A percentile compares a stretch with the other conserved stretches of the same genome.
phyloP scores from a whole-genome alignment of 2,329 filamentous ascomycete species.

The Periconia sp. region DNA sequence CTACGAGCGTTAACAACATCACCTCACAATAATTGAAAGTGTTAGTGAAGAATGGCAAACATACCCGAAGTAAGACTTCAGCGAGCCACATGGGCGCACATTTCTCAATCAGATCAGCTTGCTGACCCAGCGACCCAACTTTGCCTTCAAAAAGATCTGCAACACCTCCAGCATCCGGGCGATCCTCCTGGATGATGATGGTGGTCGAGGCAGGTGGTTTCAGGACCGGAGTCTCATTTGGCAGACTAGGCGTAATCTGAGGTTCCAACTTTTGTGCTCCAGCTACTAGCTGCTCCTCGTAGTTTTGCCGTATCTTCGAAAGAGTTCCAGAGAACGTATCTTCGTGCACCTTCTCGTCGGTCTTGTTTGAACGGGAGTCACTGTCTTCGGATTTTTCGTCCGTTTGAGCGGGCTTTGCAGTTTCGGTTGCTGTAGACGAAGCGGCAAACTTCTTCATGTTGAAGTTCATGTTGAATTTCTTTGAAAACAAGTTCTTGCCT shows the following conservation, averaged over 20 bases:
- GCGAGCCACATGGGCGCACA: slow-evolving; percentile 89
- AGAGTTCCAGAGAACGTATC: slow-evolving; percentile 74
- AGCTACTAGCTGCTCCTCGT: slow-evolving; percentile 67
- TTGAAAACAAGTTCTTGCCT: slow-evolving; percentile 70
- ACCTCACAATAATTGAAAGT: not conserved
- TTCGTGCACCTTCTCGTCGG: slow-evolving; percentile 71
- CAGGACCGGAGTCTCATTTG: slow-evolving; percentile 74
- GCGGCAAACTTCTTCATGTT: slow-evolving; percentile 82
- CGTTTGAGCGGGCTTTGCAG: slow-evolving; percentile 69
- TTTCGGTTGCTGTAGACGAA: slow-evolving; percentile 61
- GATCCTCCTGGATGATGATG: slow-evolving; percentile 67
- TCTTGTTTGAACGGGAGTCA: slow-evolving; percentile 59
- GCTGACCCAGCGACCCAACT: slow-evolving; percentile 73
- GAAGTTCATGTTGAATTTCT: slow-evolving; percentile 79
- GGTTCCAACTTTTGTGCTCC: slow-evolving; percentile 57
- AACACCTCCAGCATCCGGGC: slow-evolving; percentile 63
- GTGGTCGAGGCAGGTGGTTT: slow-evolving; percentile 67
- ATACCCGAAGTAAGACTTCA: slow-evolving; percentile 74
- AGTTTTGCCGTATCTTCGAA: slow-evolving; percentile 71
- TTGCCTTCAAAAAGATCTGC: slow-evolving; percentile 91
- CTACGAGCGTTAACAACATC: slow-evolving; percentile 42
- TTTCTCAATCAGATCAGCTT: slow-evolving; percentile 82
- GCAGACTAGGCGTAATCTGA: slow-evolving; percentile 67
- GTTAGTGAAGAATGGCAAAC: slow-evolving; percentile 10
- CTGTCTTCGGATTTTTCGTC: slow-evolving; percentile 73